A percentile compares a stretch with the other conserved stretches of the same genome.
phyloP scores from a whole-genome alignment of 2,329 filamentous ascomycete species.

The Nemania sp. region DNA sequence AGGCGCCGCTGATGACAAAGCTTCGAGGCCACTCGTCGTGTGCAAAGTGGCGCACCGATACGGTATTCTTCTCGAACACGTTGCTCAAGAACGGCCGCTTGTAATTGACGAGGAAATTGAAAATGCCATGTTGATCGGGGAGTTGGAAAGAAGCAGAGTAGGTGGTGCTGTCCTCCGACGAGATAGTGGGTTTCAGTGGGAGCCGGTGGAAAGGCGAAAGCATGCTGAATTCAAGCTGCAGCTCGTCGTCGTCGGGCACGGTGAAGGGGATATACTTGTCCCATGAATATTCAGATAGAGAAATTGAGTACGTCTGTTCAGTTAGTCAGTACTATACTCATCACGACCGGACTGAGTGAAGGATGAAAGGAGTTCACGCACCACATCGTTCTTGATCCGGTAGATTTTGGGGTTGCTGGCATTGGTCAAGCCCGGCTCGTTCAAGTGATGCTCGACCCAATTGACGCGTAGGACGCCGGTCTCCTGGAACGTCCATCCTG shows the following conservation, averaged over 20 bases:
- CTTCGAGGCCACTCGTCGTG: conserved; percentile 96
- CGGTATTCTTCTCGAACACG: conserved; percentile 91
- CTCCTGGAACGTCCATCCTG: conserved; percentile 97
- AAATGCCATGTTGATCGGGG: conserved; percentile 98
- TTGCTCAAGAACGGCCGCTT: conserved; percentile 89
- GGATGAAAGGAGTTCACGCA: conserved; percentile 54
- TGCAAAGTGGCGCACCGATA: conserved; percentile 93
- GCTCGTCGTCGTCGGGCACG: conserved; percentile 67
- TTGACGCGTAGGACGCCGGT: conserved; percentile 85
- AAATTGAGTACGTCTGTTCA: conserved; percentile 77
- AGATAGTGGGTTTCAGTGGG: conserved; percentile 61
- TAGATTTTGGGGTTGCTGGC: conserved; percentile 85
- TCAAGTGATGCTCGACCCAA: conserved; percentile 75
- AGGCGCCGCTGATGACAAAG: conserved; percentile 86
- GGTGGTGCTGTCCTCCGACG: conserved; percentile 68
- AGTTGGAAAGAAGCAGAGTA: conserved; percentile 78
- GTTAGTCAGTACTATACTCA: conserved; percentile 17
- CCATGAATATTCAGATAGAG: conserved; percentile 81
- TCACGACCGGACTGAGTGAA: not conserved
- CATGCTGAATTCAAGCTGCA: conserved; percentile 99
- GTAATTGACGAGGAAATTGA: conserved; percentile 98
- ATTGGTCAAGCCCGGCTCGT: conserved; percentile 56
- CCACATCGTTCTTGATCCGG: conserved; percentile 94
- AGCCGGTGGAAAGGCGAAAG: conserved; percentile 96
- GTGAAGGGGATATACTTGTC: conserved; percentile 76